phyloP scores from a whole-genome alignment of 176 grass and related monocot species.

The Musa itinerans region DNA sequence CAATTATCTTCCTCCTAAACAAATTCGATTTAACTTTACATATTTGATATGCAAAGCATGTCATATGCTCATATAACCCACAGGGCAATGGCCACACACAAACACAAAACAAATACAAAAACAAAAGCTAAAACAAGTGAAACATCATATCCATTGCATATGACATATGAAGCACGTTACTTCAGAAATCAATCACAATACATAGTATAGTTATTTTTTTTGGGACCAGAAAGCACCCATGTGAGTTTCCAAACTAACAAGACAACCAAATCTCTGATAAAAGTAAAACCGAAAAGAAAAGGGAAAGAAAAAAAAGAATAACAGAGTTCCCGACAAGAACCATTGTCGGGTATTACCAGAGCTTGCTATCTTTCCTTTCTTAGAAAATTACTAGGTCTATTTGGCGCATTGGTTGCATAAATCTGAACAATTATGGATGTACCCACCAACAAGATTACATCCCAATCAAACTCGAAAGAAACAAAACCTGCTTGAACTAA shows the following conservation, averaged over 20 bases:
- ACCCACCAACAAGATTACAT: slow-evolving; percentile 5
- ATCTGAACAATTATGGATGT: slow-evolving; percentile 1
- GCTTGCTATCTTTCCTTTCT: not conserved
- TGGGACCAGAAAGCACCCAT: slow-evolving; percentile 3
- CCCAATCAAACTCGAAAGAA: slow-evolving; percentile 1
- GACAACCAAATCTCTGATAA: not conserved
- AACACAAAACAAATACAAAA: not conserved
- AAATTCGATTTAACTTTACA: too few species aligned
- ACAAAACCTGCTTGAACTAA: slow-evolving; percentile 1
- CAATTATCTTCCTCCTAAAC: too few species aligned
- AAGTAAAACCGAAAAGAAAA: not conserved
- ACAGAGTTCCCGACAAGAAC: not conserved
- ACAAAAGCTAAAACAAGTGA: not conserved
- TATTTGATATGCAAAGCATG: not conserved
- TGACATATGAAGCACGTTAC: not conserved
- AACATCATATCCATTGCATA: not conserved
- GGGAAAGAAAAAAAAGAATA: not conserved
- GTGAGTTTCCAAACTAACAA: slow-evolving; percentile 1
- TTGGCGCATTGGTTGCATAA: slow-evolving; percentile 7
- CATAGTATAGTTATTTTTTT: not conserved
- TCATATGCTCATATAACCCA: not conserved
- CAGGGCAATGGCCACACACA: not conserved
- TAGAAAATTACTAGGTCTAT: not conserved
- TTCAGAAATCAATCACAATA: slow-evolving; percentile 4
- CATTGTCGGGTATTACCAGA: not conserved